Conservation (phyloP, 805 yeast species). For the Schwanniomyces yamadae region DNA sequence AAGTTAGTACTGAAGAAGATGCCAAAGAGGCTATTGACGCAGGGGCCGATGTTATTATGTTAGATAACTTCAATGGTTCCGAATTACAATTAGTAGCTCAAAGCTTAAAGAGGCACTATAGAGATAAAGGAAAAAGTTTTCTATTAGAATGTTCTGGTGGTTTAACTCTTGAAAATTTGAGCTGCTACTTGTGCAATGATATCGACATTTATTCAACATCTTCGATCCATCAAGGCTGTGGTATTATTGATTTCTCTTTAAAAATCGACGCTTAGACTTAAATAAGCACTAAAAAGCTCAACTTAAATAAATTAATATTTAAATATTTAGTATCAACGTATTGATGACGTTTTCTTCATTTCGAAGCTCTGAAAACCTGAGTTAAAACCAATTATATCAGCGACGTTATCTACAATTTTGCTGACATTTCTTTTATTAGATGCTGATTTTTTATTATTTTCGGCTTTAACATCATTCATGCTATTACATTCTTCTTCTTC, state of each 20-base stretch:
- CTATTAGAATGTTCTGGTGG: conserved; percentile 93
- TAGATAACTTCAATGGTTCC: conserved; percentile 78
- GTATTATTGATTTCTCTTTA: conserved; percentile 78
- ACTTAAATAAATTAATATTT: conserved; percentile 6
- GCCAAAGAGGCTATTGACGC: conserved; percentile 92
- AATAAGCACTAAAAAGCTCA: background rate
- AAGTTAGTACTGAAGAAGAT: conserved; percentile 79
- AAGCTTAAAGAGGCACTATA: conserved; percentile 58
- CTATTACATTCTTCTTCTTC: conserved; percentile 12
- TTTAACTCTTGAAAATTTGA: conserved; percentile 65
- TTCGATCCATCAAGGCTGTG: conserved; percentile 88
- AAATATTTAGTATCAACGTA: conserved; percentile 19
- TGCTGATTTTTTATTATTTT: conserved; percentile 20
- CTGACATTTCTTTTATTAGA: conserved; percentile 9
- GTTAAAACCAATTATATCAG: conserved; percentile 41
- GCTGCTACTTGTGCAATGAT: conserved; percentile 65
- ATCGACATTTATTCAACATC: conserved; percentile 91
- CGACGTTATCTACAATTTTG: conserved; percentile 28
- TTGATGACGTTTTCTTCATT: conserved; percentile 37
- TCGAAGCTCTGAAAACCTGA: conserved; percentile 41
- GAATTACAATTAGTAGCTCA: conserved; percentile 65
- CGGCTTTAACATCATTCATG: conserved; percentile 8
- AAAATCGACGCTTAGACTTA: conserved; percentile 52
- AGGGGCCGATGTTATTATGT: conserved; percentile 95
- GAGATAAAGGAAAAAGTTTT: conserved; percentile 46